Evolutionary conservation across 768 basidiomycete genomes (phyloP).

Genomic region (Naganishia onofrii): DNA sequence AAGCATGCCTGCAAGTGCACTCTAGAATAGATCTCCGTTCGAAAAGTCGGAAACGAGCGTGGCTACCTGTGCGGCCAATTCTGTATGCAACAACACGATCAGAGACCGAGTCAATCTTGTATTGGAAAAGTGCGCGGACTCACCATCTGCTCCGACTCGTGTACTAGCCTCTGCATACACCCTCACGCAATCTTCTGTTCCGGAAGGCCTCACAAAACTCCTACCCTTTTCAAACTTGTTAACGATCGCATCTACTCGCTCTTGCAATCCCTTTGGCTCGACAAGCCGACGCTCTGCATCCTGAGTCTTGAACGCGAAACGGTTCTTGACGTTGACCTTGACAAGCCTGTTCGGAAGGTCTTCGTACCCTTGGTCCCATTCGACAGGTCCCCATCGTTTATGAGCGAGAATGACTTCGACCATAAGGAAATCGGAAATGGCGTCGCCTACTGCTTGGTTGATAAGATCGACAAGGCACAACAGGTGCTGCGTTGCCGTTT

Average conservation of each 20-base stretch:
- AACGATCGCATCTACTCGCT: conserved; percentile 75
- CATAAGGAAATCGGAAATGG: conserved; percentile 89
- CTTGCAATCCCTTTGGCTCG: conserved; percentile 74
- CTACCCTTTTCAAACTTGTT: conserved; percentile 76
- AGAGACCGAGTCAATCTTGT: background rate
- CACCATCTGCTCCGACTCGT: conserved; percentile 76
- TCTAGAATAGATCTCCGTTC: conserved; percentile 22
- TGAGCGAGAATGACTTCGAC: conserved; percentile 90
- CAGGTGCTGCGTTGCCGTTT: conserved; percentile 73
- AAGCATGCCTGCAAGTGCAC: background rate
- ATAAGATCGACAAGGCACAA: conserved; percentile 76
- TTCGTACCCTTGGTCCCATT: conserved; percentile 90
- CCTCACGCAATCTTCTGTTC: conserved; percentile 95
- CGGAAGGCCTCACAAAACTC: conserved; percentile 91
- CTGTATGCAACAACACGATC: background rate
- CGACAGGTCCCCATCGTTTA: conserved; percentile 71
- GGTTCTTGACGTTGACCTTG: conserved; percentile 81
- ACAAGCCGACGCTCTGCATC: conserved; percentile 89
- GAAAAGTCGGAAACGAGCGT: conserved; percentile 29
- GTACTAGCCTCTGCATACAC: conserved; percentile 90
- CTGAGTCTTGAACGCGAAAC: conserved; percentile 78
- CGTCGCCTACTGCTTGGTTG: conserved; percentile 98
- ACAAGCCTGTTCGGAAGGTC: conserved; percentile 93
- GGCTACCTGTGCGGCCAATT: conserved; percentile 23
- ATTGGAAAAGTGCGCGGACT: conserved; percentile 44